phyloP scores from a whole-genome alignment of 805 yeast species.

The Limtongozyma cylindracea region DNA sequence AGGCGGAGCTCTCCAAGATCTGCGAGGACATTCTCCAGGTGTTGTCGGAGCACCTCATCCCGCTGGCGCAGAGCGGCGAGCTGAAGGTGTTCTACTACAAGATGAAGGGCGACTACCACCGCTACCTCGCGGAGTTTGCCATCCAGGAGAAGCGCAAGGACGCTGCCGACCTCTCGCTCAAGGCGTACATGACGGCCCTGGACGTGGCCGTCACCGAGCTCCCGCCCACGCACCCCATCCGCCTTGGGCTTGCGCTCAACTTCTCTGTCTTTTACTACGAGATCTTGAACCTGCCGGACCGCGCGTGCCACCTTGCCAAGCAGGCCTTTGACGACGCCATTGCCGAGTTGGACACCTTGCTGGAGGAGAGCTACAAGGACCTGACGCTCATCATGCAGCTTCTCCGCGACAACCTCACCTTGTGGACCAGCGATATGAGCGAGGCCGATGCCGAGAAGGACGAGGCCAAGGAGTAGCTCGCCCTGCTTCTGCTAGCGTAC shows the following conservation, averaged over 20 bases:
- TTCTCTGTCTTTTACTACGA: slow-evolving; percentile 97
- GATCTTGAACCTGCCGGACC: slow-evolving; percentile 93
- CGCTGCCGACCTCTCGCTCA: slow-evolving; percentile 80
- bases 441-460: slow-evolving; percentile 30
- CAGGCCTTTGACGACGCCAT: slow-evolving; percentile 98
- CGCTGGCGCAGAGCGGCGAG: slow-evolving; percentile 90
- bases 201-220: slow-evolving; percentile 92
- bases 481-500: too few species aligned
- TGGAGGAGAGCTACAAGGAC: slow-evolving; percentile 96
- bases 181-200: slow-evolving; percentile 86
- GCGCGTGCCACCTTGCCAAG: slow-evolving; percentile 96
- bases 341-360: slow-evolving; percentile 91
- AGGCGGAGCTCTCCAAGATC: slow-evolving; percentile 73
- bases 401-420: slow-evolving; percentile 91
- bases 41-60: slow-evolving; percentile 71
- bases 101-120: slow-evolving; percentile 99
- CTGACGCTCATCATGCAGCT: slow-evolving; percentile 97
- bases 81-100: slow-evolving; percentile 95
- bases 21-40: slow-evolving; percentile 86
- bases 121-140: slow-evolving; percentile 95
- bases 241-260: slow-evolving; percentile 93
- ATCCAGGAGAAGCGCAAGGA: slow-evolving; percentile 75
- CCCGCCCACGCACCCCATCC: slow-evolving; percentile 97
- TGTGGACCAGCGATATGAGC: slow-evolving; percentile 95
- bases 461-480: slow-evolving; percentile 1